These are phyloP conservation scores for Pichia paraexigua DNA, from an alignment of 805 yeast species.

Conservation along the genomic window DNA sequence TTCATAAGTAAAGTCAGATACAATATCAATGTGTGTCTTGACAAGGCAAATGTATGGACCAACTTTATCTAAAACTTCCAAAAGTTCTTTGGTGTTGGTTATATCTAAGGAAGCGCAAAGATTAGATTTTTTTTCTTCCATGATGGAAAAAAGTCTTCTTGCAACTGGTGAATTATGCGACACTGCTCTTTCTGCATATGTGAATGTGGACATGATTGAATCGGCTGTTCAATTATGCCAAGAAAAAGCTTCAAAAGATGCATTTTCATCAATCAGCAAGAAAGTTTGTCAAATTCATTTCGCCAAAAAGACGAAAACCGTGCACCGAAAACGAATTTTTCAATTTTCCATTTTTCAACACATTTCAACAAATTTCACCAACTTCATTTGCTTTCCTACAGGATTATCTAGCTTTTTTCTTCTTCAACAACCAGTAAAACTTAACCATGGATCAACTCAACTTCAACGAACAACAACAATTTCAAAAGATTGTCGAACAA, in stretches of 20 bases:
- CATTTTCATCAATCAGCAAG: too few relatives aligned
- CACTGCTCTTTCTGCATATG: conserved; percentile 65
- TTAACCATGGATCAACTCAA: conserved; percentile 83
- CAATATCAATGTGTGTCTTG: conserved; percentile 90
- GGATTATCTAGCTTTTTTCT: not conserved
- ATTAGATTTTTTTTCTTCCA: conserved; percentile 76
- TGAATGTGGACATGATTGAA: not conserved
- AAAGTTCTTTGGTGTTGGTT: conserved; percentile 65
- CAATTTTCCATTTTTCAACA: not conserved
- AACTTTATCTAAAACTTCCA: conserved; percentile 61
- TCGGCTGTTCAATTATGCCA: not conserved
- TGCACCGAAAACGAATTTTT: not conserved
- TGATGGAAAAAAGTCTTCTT: conserved; percentile 56
- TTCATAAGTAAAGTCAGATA: conserved; percentile 81
- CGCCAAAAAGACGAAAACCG: not conserved
- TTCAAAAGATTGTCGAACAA: conserved; percentile 90
- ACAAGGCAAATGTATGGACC: conserved; percentile 91
- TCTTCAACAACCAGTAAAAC: not conserved
- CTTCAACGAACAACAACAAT: conserved; percentile 93
- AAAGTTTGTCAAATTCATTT: not conserved
- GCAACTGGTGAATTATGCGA: conserved; percentile 76
- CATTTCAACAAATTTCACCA: not conserved
- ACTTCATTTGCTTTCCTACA: not conserved
- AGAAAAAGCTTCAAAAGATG: too few relatives aligned
- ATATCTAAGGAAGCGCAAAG: conserved; percentile 95